Evolutionary conservation across 2,329 filamentous ascomycete genomes (phyloP).

Genomic region (Ophiostoma tasmaniense): DNA sequence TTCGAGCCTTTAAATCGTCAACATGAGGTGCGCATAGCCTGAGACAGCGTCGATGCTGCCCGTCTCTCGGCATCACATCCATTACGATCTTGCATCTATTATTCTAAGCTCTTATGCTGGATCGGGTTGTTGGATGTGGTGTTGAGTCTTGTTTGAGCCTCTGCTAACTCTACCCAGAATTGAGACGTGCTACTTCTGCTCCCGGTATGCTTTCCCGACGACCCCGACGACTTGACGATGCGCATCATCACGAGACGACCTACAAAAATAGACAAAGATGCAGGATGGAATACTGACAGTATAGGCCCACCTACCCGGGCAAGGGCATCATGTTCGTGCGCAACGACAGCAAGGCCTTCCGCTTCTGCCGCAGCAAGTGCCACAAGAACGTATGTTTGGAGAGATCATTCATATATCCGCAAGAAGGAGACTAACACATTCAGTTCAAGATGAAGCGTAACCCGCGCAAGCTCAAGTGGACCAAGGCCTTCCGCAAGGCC

Average conservation of each 20-base stretch:
- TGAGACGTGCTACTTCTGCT: slow-evolving; percentile 65
- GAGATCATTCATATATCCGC: neutral
- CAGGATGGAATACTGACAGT: slow-evolving; percentile 10
- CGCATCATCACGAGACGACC: slow-evolving; percentile 1
- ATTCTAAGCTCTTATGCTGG: neutral
- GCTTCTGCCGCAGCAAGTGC: slow-evolving; percentile 54
- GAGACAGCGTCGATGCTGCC: neutral
- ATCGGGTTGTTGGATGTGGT: neutral
- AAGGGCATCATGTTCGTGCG: slow-evolving; percentile 49
- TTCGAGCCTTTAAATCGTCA: slow-evolving; percentile 5
- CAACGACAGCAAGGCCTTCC: slow-evolving; percentile 45
- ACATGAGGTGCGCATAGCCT: slow-evolving; percentile 4
- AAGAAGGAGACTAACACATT: neutral
- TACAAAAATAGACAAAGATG: slow-evolving; percentile 26
- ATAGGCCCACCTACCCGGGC: slow-evolving; percentile 42
- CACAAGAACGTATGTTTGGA: slow-evolving; percentile 44
- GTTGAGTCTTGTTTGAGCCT: neutral
- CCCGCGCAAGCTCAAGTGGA: slow-evolving; percentile 94
- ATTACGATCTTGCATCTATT: neutral
- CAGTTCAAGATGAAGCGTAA: slow-evolving; percentile 98
- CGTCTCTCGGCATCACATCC: neutral
- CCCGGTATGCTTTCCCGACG: slow-evolving; percentile 35
- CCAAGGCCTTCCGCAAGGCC: slow-evolving; percentile 80
- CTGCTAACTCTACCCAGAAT: slow-evolving; percentile 31
- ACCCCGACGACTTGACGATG: neutral